Conservation (phyloP, 192 early-diverging fungal species). For the Pecoramyces ruminantium region DNA sequence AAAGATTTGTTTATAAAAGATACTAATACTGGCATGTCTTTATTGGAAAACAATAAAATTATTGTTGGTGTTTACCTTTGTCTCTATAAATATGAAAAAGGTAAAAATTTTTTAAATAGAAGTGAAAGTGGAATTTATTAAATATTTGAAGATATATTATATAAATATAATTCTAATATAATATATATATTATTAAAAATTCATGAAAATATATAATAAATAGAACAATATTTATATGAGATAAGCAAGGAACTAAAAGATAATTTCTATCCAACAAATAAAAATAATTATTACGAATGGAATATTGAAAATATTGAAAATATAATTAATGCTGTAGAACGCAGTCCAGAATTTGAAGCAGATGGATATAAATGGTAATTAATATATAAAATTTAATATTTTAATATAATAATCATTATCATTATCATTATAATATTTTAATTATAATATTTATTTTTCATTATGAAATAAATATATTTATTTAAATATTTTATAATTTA, state of each 20-base stretch:
- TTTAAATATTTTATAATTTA: too few species aligned
- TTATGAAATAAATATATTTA: too few species aligned
- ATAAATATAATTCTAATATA: too few species aligned
- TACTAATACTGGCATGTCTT: background rate
- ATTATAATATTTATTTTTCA: too few species aligned
- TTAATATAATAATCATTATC: too few species aligned
- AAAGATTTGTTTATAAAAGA: background rate
- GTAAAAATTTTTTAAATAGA: background rate
- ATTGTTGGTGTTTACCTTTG: background rate
- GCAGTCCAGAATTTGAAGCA: background rate
- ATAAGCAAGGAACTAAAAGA: background rate
- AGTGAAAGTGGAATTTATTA: too few species aligned
- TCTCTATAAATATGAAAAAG: background rate
- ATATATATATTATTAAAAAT: too few species aligned
- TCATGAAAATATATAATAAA: too few species aligned
- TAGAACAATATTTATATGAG: background rate
- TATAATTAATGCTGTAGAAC: background rate
- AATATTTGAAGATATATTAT: too few species aligned
- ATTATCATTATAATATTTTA: too few species aligned
- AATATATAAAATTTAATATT: too few species aligned
- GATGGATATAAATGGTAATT: background rate
- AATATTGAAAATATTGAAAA: background rate
- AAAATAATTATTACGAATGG: background rate
- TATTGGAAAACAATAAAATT: background rate
- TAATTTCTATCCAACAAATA: background rate